phyloP scores from a whole-genome alignment of 2,329 filamentous ascomycete genomes.

The Juglanconis juglandina region DNA sequence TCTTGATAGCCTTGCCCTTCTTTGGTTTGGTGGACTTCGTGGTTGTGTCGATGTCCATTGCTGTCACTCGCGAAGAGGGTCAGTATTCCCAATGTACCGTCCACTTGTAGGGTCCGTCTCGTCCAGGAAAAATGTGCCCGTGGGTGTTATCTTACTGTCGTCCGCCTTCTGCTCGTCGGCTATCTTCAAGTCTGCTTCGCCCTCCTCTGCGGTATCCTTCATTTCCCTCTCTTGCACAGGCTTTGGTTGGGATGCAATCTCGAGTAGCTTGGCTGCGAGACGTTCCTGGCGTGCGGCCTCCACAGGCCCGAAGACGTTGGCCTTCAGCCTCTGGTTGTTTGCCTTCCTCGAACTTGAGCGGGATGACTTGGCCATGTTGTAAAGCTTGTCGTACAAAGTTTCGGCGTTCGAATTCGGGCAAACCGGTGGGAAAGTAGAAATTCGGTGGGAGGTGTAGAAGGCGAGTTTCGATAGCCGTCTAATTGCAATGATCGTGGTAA shows the following conservation, averaged over 20 bases:
- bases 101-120: too few species aligned
- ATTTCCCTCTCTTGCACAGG: constrained; percentile 43
- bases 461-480: background rate
- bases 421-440: background rate
- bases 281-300: constrained; percentile 77
- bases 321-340: constrained; percentile 78
- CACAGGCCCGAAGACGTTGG: constrained; percentile 78
- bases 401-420: background rate
- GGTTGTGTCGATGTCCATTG: constrained; percentile 55
- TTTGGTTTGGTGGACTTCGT: constrained; percentile 37
- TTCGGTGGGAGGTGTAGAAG: too few species aligned
- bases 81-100: background rate
- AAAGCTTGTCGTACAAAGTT: background rate
- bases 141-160: constrained; percentile 27
- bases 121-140: constrained; percentile 15
- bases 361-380: constrained; percentile 78
- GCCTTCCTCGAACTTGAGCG: constrained; percentile 75
- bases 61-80: constrained; percentile 25
- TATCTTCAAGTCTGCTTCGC: constrained; percentile 27
- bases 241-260: constrained; percentile 73
- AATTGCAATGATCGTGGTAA: background rate
- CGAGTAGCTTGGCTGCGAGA: constrained; percentile 80
- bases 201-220: constrained; percentile 47
- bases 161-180: constrained; percentile 27
- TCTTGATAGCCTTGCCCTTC: constrained; percentile 57